A percentile compares a stretch with the other conserved stretches of the same genome.
Evolutionary conservation across 495 filamentous ascomycete genomes (phyloP).

Genomic region (Trichoderma parareesei): DNA sequence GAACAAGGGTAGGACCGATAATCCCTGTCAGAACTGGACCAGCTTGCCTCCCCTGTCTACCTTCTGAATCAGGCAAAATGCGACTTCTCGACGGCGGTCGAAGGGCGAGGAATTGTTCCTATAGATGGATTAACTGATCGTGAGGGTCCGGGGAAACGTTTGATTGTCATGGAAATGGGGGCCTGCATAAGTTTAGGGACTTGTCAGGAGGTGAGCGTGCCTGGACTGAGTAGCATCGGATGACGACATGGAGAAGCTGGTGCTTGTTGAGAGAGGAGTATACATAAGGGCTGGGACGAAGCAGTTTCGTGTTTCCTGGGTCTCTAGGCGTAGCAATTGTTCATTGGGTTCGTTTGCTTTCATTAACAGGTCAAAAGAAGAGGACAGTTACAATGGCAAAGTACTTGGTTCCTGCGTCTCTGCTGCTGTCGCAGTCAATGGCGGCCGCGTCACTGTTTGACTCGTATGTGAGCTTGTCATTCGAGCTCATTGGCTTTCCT

Average conservation of each 20-base stretch:
- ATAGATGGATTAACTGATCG: constrained; percentile 6
- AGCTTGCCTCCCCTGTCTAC: not conserved
- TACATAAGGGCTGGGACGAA: not conserved
- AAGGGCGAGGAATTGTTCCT: not conserved
- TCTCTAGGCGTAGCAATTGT: not conserved
- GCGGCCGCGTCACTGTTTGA: not conserved
- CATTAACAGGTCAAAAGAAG: not conserved
- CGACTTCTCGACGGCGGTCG: not conserved
- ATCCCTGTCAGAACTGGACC: not conserved
- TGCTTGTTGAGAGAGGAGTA: not conserved
- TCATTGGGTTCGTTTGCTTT: not conserved
- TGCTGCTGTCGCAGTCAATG: constrained; percentile 6
- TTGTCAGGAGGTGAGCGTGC: not conserved
- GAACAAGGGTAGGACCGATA: constrained; percentile 7
- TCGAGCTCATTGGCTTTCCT: constrained; percentile 6
- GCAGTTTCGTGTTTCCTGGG: not conserved
- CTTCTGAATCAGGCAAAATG: not conserved
- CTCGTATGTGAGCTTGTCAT: constrained; percentile 6
- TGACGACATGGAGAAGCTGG: not conserved
- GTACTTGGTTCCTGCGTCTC: not conserved
- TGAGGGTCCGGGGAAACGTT: not conserved
- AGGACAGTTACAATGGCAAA: not conserved
- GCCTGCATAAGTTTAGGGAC: not conserved
- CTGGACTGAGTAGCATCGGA: not conserved
- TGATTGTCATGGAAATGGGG: not conserved